These are phyloP conservation scores for Calamus simplicifolius DNA, from an alignment of 176 grass and related monocot species.

Conservation along the genomic window DNA sequence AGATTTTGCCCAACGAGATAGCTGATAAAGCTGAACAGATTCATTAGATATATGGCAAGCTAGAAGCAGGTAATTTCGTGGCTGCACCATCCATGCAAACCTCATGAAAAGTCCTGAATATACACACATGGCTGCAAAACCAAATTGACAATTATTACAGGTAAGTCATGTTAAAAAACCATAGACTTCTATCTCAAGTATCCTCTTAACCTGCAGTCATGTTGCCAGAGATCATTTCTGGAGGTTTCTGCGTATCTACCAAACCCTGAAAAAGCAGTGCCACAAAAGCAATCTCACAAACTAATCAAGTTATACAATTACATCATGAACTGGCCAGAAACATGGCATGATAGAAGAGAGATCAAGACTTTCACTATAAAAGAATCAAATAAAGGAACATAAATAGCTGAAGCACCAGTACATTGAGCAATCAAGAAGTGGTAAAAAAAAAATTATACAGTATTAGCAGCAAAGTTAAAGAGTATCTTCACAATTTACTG, in stretches of 20 bases:
- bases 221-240: conserved; percentile 82
- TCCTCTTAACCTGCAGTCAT: conserved; percentile 61
- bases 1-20: conserved; percentile 57
- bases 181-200: neutral
- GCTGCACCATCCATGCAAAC: conserved; percentile 89
- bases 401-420: too few relatives aligned
- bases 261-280: conserved; percentile 42
- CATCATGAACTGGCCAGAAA: neutral
- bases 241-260: conserved; percentile 63
- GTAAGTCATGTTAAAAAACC: neutral
- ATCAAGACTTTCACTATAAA: too few relatives aligned
- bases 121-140: conserved; percentile 69
- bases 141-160: neutral
- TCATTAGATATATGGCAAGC: conserved; percentile 78
- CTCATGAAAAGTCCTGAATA: conserved; percentile 81
- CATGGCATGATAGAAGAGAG: neutral
- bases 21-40: conserved; percentile 77
- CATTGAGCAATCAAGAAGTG: too few relatives aligned
- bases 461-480: too few relatives aligned
- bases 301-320: too few relatives aligned
- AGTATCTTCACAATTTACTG: too few relatives aligned
- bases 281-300: too few relatives aligned
- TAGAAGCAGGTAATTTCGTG: conserved; percentile 80
- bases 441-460: too few relatives aligned
- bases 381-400: too few relatives aligned